These are phyloP conservation scores for Firmiana major DNA, from an alignment of 345 rosid species.

Conservation along the genomic window DNA sequence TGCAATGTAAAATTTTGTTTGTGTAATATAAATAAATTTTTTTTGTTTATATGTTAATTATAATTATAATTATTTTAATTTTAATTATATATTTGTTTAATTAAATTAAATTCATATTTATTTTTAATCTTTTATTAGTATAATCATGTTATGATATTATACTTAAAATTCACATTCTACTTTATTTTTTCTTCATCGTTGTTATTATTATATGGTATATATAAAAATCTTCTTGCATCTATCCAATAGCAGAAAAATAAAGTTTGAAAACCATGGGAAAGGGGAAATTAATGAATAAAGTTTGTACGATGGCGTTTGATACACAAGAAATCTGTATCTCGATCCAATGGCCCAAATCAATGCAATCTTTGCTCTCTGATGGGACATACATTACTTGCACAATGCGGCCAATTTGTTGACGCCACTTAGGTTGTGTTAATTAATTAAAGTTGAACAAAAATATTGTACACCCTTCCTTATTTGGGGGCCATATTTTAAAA, in stretches of 20 bases:
- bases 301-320: background rate
- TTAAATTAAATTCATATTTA: too few relatives aligned
- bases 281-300: background rate
- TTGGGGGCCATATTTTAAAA: background rate
- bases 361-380: background rate
- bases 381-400: constrained; percentile 5
- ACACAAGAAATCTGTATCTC: background rate
- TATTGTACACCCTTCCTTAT: background rate
- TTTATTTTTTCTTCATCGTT: constrained; percentile 10
- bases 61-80: too few relatives aligned
- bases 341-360: constrained; percentile 13
- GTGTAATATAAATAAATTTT: too few relatives aligned
- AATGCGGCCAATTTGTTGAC: background rate
- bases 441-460: background rate
- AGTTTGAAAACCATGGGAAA: background rate
- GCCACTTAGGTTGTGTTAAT: background rate
- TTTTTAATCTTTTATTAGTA: too few relatives aligned
- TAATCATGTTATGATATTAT: too few relatives aligned
- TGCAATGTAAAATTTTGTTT: too few relatives aligned
- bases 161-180: background rate
- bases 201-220: background rate
- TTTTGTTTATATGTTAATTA: too few relatives aligned
- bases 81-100: too few relatives aligned
- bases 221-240: too few relatives aligned
- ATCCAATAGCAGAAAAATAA: background rate